Base-by-base conservation (phyloP, 352 stramenopile species). In the Phytopythium vexans region DNA sequence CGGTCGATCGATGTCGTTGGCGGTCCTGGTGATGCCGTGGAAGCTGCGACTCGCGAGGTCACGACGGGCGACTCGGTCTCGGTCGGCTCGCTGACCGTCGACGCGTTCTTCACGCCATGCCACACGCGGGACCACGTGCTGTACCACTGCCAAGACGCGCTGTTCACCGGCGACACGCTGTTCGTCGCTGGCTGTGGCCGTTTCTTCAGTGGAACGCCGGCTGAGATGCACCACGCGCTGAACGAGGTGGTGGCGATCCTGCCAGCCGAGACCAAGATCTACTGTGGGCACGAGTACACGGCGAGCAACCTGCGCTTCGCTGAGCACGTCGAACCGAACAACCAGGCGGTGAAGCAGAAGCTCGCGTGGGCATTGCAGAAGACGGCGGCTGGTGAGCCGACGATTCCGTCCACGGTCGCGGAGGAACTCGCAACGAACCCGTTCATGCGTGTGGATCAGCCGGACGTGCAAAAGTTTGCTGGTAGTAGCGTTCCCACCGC, bases 261-360 rank as follows among this genome's bases (percentile, higher is more conserved):
- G 16, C 85, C 85, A 2, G 43, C 66, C 8, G 42, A 68, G 39
- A 97, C 89, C 5, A 81, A 82, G 39, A 77, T 97, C 52, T 97
- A 86, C 62, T 92, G 86, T 57, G 92, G 89, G 14, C 94, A 98
- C 64, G 94, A 98, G 74, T 98, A 98, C 65, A 97, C 92, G 10
- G 54, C 78, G 51, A 86, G 65, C 43, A 98, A 98, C 70, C 72
- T 94, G 10, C 76, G 72, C 27, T 98, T 97, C 48, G 92, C 94
- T 6, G 65, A 85, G 15, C 86, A 85, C 52, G 83, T 97, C 37
- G 92, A 98, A 61, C 91, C 92, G 6, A 58, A 82, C n/a, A 97
- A 97, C 68, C 57, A 60, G 3, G 61, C 62, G 0, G 62, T 95
- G 16, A 58, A 70, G 39, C 60, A 81, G 39, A 95, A 96, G 49